These are phyloP conservation scores for Thalia dealbata DNA, from an alignment of 176 grass and related monocot genomes.

Conservation along the genomic window DNA sequence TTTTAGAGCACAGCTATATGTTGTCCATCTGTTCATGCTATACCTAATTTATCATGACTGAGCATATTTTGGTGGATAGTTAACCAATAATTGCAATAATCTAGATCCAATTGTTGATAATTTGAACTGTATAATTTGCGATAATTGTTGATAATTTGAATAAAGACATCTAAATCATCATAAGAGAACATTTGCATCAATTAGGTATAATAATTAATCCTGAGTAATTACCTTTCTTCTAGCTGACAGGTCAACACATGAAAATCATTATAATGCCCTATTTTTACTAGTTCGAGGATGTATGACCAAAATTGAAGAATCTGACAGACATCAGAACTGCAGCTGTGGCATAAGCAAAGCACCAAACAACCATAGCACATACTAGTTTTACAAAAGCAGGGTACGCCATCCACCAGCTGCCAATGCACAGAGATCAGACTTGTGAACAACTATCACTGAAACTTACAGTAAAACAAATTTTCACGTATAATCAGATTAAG, in stretches of 20 bases:
- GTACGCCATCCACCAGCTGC: background rate
- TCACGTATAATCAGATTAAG: background rate
- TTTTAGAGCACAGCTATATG: no score
- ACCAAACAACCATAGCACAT: slow-evolving; percentile 6
- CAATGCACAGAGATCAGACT: background rate
- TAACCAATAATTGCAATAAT: no score
- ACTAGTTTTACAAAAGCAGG: background rate
- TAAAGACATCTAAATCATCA: no score
- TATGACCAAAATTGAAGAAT: background rate
- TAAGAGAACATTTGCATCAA: background rate
- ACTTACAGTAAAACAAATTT: background rate
- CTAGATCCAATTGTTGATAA: no score
- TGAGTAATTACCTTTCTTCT: background rate
- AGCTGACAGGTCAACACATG: background rate
- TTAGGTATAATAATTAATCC: background rate
- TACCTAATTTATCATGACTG: no score
- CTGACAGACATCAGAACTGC: background rate
- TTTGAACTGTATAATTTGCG: no score
- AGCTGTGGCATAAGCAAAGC: slow-evolving; percentile 3
- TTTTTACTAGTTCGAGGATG: background rate
- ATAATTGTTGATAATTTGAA: no score
- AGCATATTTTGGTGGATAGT: no score
- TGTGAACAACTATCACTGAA: background rate
- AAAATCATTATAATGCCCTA: background rate
- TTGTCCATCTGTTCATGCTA: no score